phyloP scores from a whole-genome alignment of 495 filamentous ascomycete genomes.

The Bombardia bombarda region DNA sequence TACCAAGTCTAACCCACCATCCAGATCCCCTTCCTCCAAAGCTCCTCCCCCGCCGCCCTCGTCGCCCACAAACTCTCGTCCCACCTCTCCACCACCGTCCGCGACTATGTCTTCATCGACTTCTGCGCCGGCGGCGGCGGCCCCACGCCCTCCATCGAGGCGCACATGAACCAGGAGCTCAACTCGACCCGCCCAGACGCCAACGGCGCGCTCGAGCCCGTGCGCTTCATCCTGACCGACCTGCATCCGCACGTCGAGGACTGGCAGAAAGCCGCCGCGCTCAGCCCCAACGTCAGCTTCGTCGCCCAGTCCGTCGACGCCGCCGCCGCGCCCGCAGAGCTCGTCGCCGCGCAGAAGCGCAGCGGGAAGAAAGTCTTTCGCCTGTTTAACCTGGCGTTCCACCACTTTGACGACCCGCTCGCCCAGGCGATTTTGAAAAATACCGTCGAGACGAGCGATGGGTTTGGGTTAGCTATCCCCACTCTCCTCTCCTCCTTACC shows the following conservation, averaged over 20 bases:
- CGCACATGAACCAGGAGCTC: slow-evolving; percentile 41
- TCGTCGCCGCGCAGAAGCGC: slow-evolving; percentile 30
- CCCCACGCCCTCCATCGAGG: slow-evolving; percentile 56
- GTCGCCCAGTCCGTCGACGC: slow-evolving; percentile 56
- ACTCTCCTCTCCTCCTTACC: background rate
- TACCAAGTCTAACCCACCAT: background rate
- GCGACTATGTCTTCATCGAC: slow-evolving; percentile 53
- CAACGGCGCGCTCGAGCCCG: slow-evolving; percentile 7
- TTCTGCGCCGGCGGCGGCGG: slow-evolving; percentile 70
- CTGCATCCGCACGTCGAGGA: slow-evolving; percentile 56
- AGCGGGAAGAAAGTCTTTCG: slow-evolving; percentile 47
- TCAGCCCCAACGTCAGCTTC: slow-evolving; percentile 45
- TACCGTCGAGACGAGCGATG: slow-evolving; percentile 53
- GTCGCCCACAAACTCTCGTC: slow-evolving; percentile 40
- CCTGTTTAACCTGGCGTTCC: slow-evolving; percentile 66
- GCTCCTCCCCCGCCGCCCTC: slow-evolving; percentile 34
- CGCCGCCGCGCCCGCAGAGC: slow-evolving; percentile 36
- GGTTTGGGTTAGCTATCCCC: slow-evolving; percentile 46
- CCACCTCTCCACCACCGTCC: slow-evolving; percentile 31
- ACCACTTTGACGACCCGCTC: slow-evolving; percentile 62
- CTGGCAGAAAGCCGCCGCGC: slow-evolving; percentile 47
- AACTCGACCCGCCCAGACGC: slow-evolving; percentile 1
- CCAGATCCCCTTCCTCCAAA: slow-evolving; percentile 36
- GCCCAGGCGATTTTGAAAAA: slow-evolving; percentile 52
- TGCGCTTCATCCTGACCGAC: slow-evolving; percentile 63